Percentiles rank a stretch among this genome's conserved stretches.
These are phyloP conservation scores for Endocalyx cinctus DNA, from an alignment of 2,329 filamentous ascomycete genomes.

Conservation along the genomic window DNA sequence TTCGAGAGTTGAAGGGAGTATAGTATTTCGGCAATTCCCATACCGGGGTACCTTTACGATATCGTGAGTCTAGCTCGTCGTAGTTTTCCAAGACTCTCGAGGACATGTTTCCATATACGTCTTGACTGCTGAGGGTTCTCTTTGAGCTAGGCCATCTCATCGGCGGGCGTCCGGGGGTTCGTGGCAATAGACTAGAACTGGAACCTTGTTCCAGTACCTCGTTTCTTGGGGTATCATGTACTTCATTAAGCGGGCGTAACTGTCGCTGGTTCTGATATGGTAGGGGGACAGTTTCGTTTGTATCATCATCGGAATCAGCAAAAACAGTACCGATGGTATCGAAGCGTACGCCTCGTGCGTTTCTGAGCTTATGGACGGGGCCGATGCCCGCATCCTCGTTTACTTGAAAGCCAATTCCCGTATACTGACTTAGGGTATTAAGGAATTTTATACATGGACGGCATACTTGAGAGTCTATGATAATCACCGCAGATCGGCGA, in stretches of 20 bases:
- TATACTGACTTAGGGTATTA: conserved; percentile 13
- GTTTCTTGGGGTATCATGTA: too few species aligned
- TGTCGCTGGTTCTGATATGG: too few species aligned
- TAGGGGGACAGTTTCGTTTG: conserved; percentile 1
- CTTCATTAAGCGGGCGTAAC: too few species aligned
- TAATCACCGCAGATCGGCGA: conserved; percentile 10
- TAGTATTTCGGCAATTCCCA: conserved; percentile 13
- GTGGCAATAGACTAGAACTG: too few species aligned
- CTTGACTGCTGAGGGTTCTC: not conserved
- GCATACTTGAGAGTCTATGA: conserved; percentile 19
- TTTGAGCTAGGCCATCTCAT: too few species aligned
- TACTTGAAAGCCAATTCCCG: conserved; percentile 12
- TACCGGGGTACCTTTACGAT: conserved; percentile 19
- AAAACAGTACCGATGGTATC: conserved; percentile 15
- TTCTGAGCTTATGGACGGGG: conserved; percentile 11
- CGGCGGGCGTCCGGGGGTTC: too few species aligned
- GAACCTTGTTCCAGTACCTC: too few species aligned
- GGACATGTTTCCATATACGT: not conserved
- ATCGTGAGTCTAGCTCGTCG: conserved; percentile 8
- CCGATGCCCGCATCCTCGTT: conserved; percentile 12
- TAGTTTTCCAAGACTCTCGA: conserved; percentile 11
- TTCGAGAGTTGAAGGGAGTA: too few species aligned
- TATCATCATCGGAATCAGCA: conserved; percentile 11
- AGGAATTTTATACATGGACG: conserved; percentile 15
- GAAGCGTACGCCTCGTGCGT: conserved; percentile 5